These are phyloP conservation scores for Backusella tuberculispora DNA, from an alignment of 192 early-diverging fungal species.

Conservation along the genomic window DNA sequence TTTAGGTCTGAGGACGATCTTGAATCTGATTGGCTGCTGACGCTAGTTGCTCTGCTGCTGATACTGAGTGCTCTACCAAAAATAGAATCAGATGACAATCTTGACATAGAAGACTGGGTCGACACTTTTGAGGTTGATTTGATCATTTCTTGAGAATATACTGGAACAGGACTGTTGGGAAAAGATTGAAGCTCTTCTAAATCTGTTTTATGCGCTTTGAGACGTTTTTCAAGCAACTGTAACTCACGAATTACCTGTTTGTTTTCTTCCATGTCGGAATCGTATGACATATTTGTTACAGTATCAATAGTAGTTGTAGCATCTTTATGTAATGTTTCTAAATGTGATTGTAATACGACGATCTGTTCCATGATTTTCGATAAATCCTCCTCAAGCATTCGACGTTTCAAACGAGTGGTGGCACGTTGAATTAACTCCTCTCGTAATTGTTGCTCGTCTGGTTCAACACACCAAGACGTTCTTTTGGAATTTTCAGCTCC, in stretches of 20 bases:
- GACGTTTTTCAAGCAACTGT: conserved; percentile 21
- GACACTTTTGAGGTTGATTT: not conserved
- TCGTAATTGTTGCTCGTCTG: conserved; percentile 18
- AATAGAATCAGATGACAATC: conserved; percentile 31
- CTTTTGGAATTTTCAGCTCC: not conserved
- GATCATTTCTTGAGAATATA: not conserved
- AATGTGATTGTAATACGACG: not conserved
- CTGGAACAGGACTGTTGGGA: not conserved
- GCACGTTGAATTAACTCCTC: conserved; percentile 33
- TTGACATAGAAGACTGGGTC: conserved; percentile 17
- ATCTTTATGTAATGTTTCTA: conserved; percentile 20
- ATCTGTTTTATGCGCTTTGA: conserved; percentile 13
- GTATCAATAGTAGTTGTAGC: conserved; percentile 10
- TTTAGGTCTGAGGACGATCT: not conserved
- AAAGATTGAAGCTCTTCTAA: not conserved
- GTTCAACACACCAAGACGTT: not conserved
- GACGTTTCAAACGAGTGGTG: conserved; percentile 27
- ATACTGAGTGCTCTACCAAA: conserved; percentile 20
- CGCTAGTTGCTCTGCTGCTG: conserved; percentile 14
- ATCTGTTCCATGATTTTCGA: conserved; percentile 15
- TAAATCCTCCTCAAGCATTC: conserved; percentile 30
- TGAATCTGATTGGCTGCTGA: not conserved
- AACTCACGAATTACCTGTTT: not conserved
- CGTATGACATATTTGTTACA: not conserved
- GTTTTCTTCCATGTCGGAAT: not conserved